Evolutionary conservation across 2,329 filamentous ascomycete species (phyloP), one percentile per base, ranked within the genome.

Genomic region (Ophiostoma angusticollis): DNA sequence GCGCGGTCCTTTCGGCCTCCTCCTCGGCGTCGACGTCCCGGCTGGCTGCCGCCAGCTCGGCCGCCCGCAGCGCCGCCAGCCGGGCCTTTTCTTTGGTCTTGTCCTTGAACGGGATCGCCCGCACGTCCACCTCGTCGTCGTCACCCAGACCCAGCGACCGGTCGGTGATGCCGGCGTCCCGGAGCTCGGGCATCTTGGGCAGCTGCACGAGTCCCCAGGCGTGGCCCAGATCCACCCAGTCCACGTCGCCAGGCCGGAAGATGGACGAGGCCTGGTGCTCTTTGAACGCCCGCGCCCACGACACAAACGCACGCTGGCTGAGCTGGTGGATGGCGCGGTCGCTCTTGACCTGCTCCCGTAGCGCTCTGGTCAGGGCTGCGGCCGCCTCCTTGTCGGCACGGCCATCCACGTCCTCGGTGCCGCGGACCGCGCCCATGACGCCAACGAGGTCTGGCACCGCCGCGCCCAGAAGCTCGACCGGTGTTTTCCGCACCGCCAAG

Each of bases 221-320:
- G 39, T 75, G 68, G 1, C 78, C 89, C 1, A 91, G 67, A 38
- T 86, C 80, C 5, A 70, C 63, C 91, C 91, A 98, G 56, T 94
- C 80, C 13, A 95, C 67, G 51, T 93, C 85, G 3, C 68, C 58
- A 2, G 85, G 65, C 9, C 82, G 76, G 65, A 98, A 98, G 49
- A 98, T 96, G 52, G 85, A 93, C 43, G 76, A 80, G 1, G 89
- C 86, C 48, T 87, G 78, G 53, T 96, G 91, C 52, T 91, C 93
- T 54, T 76, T 82, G 61, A 96, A 96, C 49, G 84, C 82, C 54
- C 86, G 77, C 1, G 93, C 77, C 83, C 86, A 96, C 54, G 82
- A 89, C 17, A 96, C 89, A 50, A 98, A 96, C 1, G 80, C 91
- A 45, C 80, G 78, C 54, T 94, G 85, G 1, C 82, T 86, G 52